phyloP scores from a whole-genome alignment of 2,329 filamentous ascomycete species.

The Dendryphion nanum region DNA sequence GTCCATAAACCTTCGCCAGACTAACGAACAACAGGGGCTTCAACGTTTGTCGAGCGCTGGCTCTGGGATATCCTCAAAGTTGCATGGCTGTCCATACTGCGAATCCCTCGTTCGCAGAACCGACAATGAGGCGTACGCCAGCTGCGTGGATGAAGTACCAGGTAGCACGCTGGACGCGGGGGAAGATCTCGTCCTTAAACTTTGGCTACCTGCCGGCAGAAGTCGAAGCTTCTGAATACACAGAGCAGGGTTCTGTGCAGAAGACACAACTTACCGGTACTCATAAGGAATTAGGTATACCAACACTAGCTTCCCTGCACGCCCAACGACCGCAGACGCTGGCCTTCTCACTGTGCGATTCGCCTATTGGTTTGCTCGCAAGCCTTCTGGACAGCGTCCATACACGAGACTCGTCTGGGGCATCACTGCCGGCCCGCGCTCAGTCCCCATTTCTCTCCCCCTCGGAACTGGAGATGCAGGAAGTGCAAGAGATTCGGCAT shows the following conservation, averaged over 20 bases:
- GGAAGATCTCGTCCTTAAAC: conserved; percentile 46
- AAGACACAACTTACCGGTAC: not conserved
- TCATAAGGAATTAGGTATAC: conserved; percentile 1
- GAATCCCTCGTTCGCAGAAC: conserved; percentile 55
- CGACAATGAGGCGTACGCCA: conserved; percentile 46
- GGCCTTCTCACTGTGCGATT: conserved; percentile 39
- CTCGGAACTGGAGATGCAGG: conserved; percentile 25
- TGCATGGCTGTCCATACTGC: conserved; percentile 63
- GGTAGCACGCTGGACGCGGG: conserved; percentile 45
- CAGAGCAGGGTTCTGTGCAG: too few relatives aligned
- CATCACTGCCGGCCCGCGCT: conserved; percentile 17
- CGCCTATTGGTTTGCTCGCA: conserved; percentile 35
- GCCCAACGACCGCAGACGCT: conserved; percentile 36
- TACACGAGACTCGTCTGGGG: conserved; percentile 13
- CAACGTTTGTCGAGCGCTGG: conserved; percentile 46
- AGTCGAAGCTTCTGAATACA: conserved; percentile 26
- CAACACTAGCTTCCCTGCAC: conserved; percentile 23
- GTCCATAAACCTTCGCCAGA: not conserved
- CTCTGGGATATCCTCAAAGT: conserved; percentile 46
- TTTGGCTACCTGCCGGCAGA: conserved; percentile 58
- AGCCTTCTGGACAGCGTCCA: conserved; percentile 32
- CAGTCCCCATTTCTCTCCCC: conserved; percentile 32
- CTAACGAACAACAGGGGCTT: conserved; percentile 39
- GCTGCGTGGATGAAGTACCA: conserved; percentile 57
- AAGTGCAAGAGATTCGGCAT: too few relatives aligned